Percentiles rank a stretch among this genome's conserved stretches.
Evolutionary conservation across 1,284 basidiomycete genomes (phyloP).

Genomic region (Apiotrichum montevideense): DNA sequence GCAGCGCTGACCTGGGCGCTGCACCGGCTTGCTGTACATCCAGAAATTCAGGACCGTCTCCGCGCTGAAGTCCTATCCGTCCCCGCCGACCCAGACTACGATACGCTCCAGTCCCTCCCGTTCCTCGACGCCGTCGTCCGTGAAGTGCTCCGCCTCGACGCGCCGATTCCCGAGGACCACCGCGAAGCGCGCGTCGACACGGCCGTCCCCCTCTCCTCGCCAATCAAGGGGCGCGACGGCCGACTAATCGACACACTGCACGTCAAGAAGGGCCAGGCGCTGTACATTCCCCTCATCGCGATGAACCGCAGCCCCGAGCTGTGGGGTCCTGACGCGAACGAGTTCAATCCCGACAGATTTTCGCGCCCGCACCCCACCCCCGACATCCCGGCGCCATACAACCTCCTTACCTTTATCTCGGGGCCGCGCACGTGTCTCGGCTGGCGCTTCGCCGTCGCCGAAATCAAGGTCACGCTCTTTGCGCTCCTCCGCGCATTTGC

Average conservation of each 20-base stretch:
- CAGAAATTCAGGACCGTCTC: conserved; percentile 54
- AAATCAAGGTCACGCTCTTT: too few species aligned
- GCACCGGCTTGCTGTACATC: conserved; percentile 58
- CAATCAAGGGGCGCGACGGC: conserved; percentile 45
- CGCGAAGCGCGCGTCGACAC: conserved; percentile 53
- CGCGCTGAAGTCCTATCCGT: conserved; percentile 52
- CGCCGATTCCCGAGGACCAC: conserved; percentile 53
- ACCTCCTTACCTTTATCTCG: too few species aligned
- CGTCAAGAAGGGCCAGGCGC: conserved; percentile 36
- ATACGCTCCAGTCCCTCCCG: conserved; percentile 47
- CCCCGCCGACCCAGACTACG: conserved; percentile 31
- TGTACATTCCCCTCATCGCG: conserved; percentile 16
- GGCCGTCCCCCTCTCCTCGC: conserved; percentile 55
- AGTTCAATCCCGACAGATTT: conserved; percentile 51
- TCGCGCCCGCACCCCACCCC: too few species aligned
- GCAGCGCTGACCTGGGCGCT: conserved; percentile 67
- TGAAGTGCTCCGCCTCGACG: conserved; percentile 60
- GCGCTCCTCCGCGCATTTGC: too few species aligned
- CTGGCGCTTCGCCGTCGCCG: too few species aligned
- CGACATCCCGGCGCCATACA: too few species aligned
- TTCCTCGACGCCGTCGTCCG: conserved; percentile 62
- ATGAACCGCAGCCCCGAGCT: conserved; percentile 58
- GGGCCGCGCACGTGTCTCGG: too few species aligned
- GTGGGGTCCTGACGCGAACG: conserved; percentile 65
- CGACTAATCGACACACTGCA: conserved; percentile 37